Percentiles rank a stretch among this genome's conserved stretches.
Conservation (phyloP, 2,329 filamentous ascomycete species). For the Orbilia blumenaviensis region DNA sequence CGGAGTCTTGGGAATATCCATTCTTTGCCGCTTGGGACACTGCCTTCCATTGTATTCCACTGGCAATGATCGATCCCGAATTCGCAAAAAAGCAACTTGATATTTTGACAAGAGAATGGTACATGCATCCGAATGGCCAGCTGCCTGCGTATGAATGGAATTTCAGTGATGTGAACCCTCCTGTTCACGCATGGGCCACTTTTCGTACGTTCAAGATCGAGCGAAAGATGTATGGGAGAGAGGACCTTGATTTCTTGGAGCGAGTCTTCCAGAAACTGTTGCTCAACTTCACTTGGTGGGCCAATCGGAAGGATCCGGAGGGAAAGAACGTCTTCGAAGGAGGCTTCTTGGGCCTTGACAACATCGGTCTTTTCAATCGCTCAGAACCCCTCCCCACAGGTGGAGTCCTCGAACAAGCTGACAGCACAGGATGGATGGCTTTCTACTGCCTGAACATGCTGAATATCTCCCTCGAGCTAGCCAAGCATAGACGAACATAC, state of each 20-base stretch:
- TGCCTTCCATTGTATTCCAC: constrained; percentile 93
- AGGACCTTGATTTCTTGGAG: constrained; percentile 94
- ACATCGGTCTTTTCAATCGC: constrained; percentile 96
- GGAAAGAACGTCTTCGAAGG: constrained; percentile 98
- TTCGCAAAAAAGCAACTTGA: constrained; percentile 99
- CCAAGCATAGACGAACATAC: constrained; percentile 84
- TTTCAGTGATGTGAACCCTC: constrained; percentile 95
- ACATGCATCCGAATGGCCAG: constrained; percentile 97
- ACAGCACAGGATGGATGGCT: constrained; percentile 98
- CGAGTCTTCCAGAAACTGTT: constrained; percentile 95
- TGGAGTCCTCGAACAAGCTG: constrained; percentile 91
- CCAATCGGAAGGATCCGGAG: constrained; percentile 92
- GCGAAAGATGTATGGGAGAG: constrained; percentile 92
- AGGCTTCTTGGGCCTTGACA: constrained; percentile 93
- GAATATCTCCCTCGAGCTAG: constrained; percentile 93
- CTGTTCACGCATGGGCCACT: constrained; percentile 93
- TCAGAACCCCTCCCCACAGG: constrained; percentile 94
- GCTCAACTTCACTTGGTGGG: constrained; percentile 96
- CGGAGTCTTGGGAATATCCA: constrained; percentile 97
- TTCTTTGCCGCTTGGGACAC: constrained; percentile 87
- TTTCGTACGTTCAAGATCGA: constrained; percentile 99
- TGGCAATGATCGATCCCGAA: constrained; percentile 97
- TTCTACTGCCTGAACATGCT: constrained; percentile 97
- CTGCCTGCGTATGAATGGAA: constrained; percentile 84
- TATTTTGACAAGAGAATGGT: constrained; percentile 95